Base-by-base conservation (phyloP, 1,284 basidiomycete genomes). In the Trichosporon inkin region DNA sequence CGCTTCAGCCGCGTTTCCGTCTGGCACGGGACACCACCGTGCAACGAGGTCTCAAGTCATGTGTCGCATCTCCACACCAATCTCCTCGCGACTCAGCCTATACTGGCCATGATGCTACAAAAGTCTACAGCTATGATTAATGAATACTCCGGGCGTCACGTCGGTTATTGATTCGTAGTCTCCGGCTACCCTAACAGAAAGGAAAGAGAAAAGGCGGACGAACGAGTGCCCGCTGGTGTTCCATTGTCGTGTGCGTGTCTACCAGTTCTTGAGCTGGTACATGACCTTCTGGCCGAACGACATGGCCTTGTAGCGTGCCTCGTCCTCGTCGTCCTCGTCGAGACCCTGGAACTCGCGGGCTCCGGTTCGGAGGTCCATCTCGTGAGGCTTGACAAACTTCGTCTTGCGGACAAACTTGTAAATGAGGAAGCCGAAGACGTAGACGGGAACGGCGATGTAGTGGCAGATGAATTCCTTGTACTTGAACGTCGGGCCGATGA, bases 291-390 rank as follows among this genome's bases (percentile, higher is more conserved):
- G 60, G 62, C 70, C 69, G 53, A 68, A 68, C 6, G 67, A 62
- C 47, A 72, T 57, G n/a, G 56, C 36, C 59, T 67, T 68, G 63
- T 68, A 68, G 37, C 55, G 55, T 16, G 53, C 58, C 38, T 71
- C 71, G 39, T 66, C 68, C 22, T 70, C 68, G 36, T 69, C 69
- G 32, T 70, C 71, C 1, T 73, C 80, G 67, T 88, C 85, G 65
- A 86, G 84, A 61, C 87, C 86, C 64, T 86, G 82, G 62, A 88
- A 87, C 69, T 84, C 83, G 51, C 82, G 79, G 39, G 84, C 80
- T 28, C 86, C 88, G 14, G 84, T 83, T 38, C 84, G 71, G 35
- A 89, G 80, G 68, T 89, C 88, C 61, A 89, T 84, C 61, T 85
- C 80, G 22, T 79, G 72, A 3, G 80, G 68, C 1, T 80, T 79